Conservation (phyloP, 1,139 yeast genomes). For the Ogataea hybrid region DNA sequence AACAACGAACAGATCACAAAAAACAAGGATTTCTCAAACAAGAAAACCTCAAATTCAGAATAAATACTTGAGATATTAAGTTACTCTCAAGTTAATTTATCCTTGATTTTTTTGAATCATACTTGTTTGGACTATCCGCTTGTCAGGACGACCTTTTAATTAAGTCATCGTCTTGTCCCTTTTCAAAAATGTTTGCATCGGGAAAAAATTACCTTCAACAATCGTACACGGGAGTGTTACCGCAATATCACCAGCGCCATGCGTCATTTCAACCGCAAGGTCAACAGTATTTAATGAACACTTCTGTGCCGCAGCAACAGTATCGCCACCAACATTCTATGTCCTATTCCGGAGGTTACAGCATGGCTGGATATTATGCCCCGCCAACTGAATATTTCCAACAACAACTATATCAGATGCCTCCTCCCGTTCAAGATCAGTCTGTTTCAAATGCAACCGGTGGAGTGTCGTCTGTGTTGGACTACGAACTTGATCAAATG, state of each 20-base stretch:
- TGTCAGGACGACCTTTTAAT: conserved; percentile 24
- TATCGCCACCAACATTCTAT: conserved; percentile 18
- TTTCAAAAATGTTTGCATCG: conserved; percentile 17
- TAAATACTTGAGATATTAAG: conserved; percentile 19
- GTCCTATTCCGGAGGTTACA: conserved; percentile 19
- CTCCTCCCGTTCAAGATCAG: conserved; percentile 8
- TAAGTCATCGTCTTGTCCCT: conserved; percentile 21
- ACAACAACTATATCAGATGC: conserved; percentile 14
- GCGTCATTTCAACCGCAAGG: conserved; percentile 18
- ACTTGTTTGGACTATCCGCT: conserved; percentile 6
- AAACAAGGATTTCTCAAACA: conserved; percentile 3
- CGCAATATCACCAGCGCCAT: conserved; percentile 21
- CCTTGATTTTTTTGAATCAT: not conserved
- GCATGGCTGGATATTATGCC: conserved; percentile 14
- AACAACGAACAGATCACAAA: conserved; percentile 11
- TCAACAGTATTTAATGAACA: conserved; percentile 7
- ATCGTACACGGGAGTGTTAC: conserved; percentile 7
- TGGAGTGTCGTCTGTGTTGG: conserved; percentile 75
- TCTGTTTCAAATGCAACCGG: conserved; percentile 40
- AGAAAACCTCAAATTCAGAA: conserved; percentile 4
- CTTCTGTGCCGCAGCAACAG: conserved; percentile 9
- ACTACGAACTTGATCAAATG: conserved; percentile 77
- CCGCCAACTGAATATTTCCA: conserved; percentile 7
- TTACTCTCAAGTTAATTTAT: conserved; percentile 14
- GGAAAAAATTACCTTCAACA: conserved; percentile 15